Conservation (phyloP, 164 flowering plant species). For the Aristolochia contorta region DNA sequence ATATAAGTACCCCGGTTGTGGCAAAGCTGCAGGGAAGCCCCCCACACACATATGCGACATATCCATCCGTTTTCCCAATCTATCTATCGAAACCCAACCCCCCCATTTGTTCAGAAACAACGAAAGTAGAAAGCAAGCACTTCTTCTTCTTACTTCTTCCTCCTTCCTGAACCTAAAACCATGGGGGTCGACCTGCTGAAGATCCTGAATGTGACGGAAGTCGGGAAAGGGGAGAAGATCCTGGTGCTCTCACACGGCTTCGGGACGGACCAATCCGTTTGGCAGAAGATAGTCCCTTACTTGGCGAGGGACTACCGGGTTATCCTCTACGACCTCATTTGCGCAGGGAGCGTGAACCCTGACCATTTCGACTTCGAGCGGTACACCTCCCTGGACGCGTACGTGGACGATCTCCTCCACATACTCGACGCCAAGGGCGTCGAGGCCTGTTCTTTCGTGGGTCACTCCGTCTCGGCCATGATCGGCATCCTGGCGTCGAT, state of each 20-base stretch:
- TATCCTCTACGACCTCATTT: conserved; percentile 76
- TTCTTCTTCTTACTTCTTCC: not conserved
- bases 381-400: conserved; percentile 73
- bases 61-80: no score
- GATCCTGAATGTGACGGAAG: conserved; percentile 69
- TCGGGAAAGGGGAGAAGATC: conserved; percentile 48
- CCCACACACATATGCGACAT: no score
- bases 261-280: conserved; percentile 95
- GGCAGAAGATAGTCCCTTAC: conserved; percentile 74
- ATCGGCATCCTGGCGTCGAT: conserved; percentile 82
- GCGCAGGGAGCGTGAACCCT: conserved; percentile 94
- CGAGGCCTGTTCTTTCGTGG: conserved; percentile 59
- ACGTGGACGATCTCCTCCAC: conserved; percentile 71
- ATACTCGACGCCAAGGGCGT: conserved; percentile 66
- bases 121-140: not conserved
- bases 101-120: not conserved
- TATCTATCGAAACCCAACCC: no score
- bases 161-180: not conserved
- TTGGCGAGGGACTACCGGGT: conserved; percentile 45
- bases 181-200: conserved; percentile 31
- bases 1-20: no score
- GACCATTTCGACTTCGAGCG: conserved; percentile 70
- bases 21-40: no score
- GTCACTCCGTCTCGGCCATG: conserved; percentile 96
- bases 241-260: conserved; percentile 82